Evolutionary conservation across 2,329 filamentous ascomycete species (phyloP), one percentile per base, ranked within the genome.

Genomic region (Hypoxylon sp.): DNA sequence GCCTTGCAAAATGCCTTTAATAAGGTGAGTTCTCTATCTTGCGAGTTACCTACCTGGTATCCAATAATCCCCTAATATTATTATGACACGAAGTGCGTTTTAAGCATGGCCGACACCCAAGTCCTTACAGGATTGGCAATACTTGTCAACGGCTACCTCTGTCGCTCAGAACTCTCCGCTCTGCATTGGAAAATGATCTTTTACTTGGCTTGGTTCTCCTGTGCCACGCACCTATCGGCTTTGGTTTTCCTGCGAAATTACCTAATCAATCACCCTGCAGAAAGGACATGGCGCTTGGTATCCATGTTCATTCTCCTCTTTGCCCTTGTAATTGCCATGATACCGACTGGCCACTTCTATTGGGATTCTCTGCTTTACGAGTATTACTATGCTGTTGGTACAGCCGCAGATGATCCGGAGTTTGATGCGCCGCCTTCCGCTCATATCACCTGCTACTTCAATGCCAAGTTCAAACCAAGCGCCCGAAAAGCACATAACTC

Each of bases 111-210:
- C 19, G 41, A 46, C 11, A 24, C 20, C 11, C 41, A 46, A 13
- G 41, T 46, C 41, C 13, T 46, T 46, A 46, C 41, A 19, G 41
- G 41, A 7, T 19, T 46, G 4, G 2, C 20, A 15, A 46, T 46
- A 46, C 19, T 46, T 22, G 2, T 24, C 19, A 24, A 8, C 41
- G 51, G 43, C 11, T 47, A 52, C 52, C 4, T 49, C 26, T 19
- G 17, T 37, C 37, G 47, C 4, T 26, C 11, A 17, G 50, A 11
- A 4, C 30, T 54, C 4, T 49, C 56, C 11, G 56, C 56, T 15
- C 34, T 59, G 0, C 50, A 59, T 20, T 59, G 56, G 56, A 59
- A 59, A 24, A 59, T 54, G 43, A 41, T 54, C 26, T 43, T 43
- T 19, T 59, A 54, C 10, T n/a, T 59, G 4, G 48, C 49, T 11